Evolutionary conservation across 2,329 filamentous ascomycete genomes (phyloP).

Genomic region (Penicillium olsonii): DNA sequence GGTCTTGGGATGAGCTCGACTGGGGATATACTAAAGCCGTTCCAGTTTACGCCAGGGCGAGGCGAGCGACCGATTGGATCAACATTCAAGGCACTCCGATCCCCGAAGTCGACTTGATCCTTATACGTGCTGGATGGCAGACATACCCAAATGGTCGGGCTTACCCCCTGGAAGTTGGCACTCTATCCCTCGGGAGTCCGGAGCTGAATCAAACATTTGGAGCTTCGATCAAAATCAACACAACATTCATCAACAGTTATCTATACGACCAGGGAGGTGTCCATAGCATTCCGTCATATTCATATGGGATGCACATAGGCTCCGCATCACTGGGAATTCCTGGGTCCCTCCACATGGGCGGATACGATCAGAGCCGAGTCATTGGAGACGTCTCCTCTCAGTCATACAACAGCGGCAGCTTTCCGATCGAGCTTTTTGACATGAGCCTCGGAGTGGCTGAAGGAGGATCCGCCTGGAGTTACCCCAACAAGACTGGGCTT

Average conservation of each 20-base stretch:
- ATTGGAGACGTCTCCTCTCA: conserved; percentile 31
- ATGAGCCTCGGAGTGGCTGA: conserved; percentile 43
- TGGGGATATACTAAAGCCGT: neutral
- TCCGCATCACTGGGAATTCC: conserved; percentile 33
- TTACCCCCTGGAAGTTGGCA: conserved; percentile 14
- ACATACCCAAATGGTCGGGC: conserved; percentile 10
- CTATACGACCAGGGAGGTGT: conserved; percentile 6
- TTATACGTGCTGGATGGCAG: conserved; percentile 3
- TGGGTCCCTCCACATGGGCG: conserved; percentile 43
- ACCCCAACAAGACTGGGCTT: conserved; percentile 27
- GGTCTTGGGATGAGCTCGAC: neutral
- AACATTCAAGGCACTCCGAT: neutral
- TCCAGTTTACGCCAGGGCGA: neutral
- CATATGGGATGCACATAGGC: conserved; percentile 47
- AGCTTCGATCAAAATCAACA: neutral
- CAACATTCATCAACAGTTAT: conserved; percentile 11
- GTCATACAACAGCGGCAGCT: conserved; percentile 5
- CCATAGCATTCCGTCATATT: conserved; percentile 38
- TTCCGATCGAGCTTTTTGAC: conserved; percentile 35
- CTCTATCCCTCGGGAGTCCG: conserved; percentile 14
- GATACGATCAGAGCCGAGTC: conserved; percentile 35
- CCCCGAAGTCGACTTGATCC: conserved; percentile 6
- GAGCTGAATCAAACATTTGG: conserved; percentile 11
- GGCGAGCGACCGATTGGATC: conserved; percentile 3
- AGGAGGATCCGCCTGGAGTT: conserved; percentile 43